Evolutionary conservation across 2,329 filamentous ascomycete species (phyloP), one percentile per base, ranked within the genome.

Genomic region (Talaromyces sp.): DNA sequence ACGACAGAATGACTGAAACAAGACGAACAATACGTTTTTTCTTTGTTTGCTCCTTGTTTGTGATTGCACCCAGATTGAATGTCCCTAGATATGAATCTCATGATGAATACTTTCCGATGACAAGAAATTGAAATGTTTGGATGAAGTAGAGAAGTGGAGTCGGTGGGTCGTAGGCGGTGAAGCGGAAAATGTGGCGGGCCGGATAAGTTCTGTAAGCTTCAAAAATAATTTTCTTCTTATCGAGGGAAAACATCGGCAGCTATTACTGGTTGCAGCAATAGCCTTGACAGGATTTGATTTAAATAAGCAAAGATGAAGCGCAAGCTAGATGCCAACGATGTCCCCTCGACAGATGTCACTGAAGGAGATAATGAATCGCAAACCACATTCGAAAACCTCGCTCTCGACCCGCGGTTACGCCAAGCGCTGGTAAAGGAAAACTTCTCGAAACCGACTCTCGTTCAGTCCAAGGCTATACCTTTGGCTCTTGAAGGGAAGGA

Each of bases 401-500:
- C 88, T 67, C 87, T 99, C 67, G 95, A 99, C 75, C 81, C 92
- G 10, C 88, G 95, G 69, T 82, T 99, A 35, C 83, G 97, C 39
- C 92, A 97, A 81, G 93, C 91, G 63, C 85, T 98, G 70, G 89
- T 90, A 56, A 89, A 90, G 75, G 90, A 95, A 77, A 89, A 90
- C 77, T 98, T 93, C 81, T 84, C 89, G 68, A 88, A 88, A 65
- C 95, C 95, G 14, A 98, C 95, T n/a, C 85, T 89, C 13, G 91
- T 98, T 1, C 95, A 99, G 78, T 85, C 87, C 48, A 89, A 90
- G 77, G 91, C 92, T 1, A 96, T 99, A 67, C 95, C 95, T 1
- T 80, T 97, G 43, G 92, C 92, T 24, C 82, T 98, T 19, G 88
- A 93, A 68, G 94, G 95, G 13, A 89, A 92, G 73, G 93, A 98